Percentiles rank a stretch among this genome's conserved stretches.
Evolutionary conservation across 164 flowering plant species (phyloP).

Genomic region (Tetrastigma voinierianum): DNA sequence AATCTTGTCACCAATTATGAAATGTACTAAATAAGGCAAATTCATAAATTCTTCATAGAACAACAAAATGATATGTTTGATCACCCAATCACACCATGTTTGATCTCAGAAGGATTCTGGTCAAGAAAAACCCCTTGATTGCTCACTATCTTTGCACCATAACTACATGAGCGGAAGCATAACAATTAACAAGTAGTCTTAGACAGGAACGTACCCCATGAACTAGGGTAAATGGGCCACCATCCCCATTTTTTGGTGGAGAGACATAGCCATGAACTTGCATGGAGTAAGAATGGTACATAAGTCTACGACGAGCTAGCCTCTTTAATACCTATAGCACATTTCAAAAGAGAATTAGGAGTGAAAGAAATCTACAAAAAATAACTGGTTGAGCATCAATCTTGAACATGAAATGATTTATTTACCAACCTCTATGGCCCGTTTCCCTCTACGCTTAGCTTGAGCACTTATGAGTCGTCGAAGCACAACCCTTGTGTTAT

Average conservation of each 20-base stretch:
- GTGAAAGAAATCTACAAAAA: neutral
- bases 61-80: no score
- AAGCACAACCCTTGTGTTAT: slow-evolving; percentile 77
- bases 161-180: neutral
- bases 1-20: no score
- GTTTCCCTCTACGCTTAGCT: slow-evolving; percentile 90
- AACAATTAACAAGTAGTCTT: slow-evolving; percentile 1
- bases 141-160: neutral
- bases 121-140: no score
- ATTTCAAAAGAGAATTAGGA: neutral
- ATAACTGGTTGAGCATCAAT: neutral
- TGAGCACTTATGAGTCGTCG: slow-evolving; percentile 63
- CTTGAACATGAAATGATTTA: neutral
- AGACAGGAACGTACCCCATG: no score
- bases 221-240: slow-evolving; percentile 64
- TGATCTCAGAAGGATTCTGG: no score
- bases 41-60: no score
- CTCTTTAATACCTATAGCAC: slow-evolving; percentile 72
- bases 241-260: slow-evolving; percentile 36
- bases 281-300: slow-evolving; percentile 95
- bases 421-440: slow-evolving; percentile 78
- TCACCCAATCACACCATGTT: no score
- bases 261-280: slow-evolving; percentile 92
- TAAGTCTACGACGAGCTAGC: slow-evolving; percentile 65
- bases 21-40: no score